Conservation (phyloP, 345 rosid species). For the Xanthoceras sorbifolium region DNA sequence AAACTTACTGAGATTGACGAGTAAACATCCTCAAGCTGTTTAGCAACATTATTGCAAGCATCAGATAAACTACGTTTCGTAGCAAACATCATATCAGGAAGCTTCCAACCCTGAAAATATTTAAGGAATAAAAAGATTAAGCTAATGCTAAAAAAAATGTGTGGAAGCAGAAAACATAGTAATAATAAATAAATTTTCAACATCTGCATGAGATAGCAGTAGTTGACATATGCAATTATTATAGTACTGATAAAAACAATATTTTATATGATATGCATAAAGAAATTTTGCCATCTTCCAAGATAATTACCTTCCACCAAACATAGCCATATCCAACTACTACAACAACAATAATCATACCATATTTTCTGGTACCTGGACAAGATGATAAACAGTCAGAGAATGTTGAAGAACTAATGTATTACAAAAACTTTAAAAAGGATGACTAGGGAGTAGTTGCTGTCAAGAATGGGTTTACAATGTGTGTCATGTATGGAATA, state of each 20-base stretch:
- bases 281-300: neutral
- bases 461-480: neutral
- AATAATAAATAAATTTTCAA: no score
- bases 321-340: slow-evolving; percentile 71
- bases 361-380: slow-evolving; percentile 61
- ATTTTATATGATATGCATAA: neutral
- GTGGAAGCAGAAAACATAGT: slow-evolving; percentile 11
- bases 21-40: slow-evolving; percentile 75
- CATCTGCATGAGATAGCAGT: neutral
- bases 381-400: slow-evolving; percentile 15
- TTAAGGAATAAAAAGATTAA: slow-evolving; percentile 10
- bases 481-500: neutral
- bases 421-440: neutral
- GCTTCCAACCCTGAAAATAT: slow-evolving; percentile 78
- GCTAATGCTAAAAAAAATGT: neutral
- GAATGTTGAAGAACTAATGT: neutral
- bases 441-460: neutral
- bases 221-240: neutral
- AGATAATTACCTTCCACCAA: slow-evolving; percentile 75
- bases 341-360: slow-evolving; percentile 47
- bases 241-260: neutral
- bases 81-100: slow-evolving; percentile 96
- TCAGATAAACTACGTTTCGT: slow-evolving; percentile 86
- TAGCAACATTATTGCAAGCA: slow-evolving; percentile 72
- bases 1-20: slow-evolving; percentile 64